phyloP scores from a whole-genome alignment of 2,329 filamentous ascomycete genomes.

The Penicillium janthinellum region DNA sequence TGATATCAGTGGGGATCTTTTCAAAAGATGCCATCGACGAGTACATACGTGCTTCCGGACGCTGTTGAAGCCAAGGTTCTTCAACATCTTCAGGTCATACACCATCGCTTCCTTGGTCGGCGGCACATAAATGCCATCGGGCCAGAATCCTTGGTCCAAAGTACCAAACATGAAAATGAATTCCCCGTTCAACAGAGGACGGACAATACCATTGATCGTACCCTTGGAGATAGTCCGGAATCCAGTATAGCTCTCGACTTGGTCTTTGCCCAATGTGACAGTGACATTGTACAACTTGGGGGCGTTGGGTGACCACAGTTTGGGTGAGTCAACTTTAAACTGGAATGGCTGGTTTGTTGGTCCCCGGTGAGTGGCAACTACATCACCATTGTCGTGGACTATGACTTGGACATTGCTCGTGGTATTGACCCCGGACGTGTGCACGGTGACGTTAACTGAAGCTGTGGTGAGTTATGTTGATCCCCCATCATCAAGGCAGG shows the following conservation, averaged over 20 bases:
- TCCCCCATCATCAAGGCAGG: background rate
- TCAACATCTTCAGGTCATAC: slow-evolving; percentile 65
- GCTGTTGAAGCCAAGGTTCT: slow-evolving; percentile 69
- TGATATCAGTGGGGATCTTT: background rate
- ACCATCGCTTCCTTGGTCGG: slow-evolving; percentile 69
- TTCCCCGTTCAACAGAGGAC: slow-evolving; percentile 68
- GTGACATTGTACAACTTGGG: slow-evolving; percentile 67
- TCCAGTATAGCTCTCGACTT: slow-evolving; percentile 66
- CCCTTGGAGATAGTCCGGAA: slow-evolving; percentile 66
- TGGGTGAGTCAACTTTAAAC: slow-evolving; percentile 57
- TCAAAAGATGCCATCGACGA: background rate
- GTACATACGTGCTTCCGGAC: slow-evolving; percentile 66
- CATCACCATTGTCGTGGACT: slow-evolving; percentile 41
- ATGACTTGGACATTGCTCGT: slow-evolving; percentile 42
- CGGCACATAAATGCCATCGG: slow-evolving; percentile 67
- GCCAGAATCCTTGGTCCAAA: slow-evolving; percentile 72
- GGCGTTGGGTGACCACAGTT: slow-evolving; percentile 66
- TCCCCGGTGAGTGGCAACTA: slow-evolving; percentile 50
- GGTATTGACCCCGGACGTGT: slow-evolving; percentile 45
- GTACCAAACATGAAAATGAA: slow-evolving; percentile 70
- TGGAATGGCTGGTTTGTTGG: slow-evolving; percentile 55
- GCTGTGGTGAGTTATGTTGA: background rate
- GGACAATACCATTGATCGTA: slow-evolving; percentile 58
- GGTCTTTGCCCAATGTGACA: slow-evolving; percentile 56
- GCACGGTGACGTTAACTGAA: slow-evolving; percentile 59